Evolutionary conservation across 116 monocot species (phyloP), one percentile per base, ranked within the genome.

Genomic region (Posidonia oceanica): DNA sequence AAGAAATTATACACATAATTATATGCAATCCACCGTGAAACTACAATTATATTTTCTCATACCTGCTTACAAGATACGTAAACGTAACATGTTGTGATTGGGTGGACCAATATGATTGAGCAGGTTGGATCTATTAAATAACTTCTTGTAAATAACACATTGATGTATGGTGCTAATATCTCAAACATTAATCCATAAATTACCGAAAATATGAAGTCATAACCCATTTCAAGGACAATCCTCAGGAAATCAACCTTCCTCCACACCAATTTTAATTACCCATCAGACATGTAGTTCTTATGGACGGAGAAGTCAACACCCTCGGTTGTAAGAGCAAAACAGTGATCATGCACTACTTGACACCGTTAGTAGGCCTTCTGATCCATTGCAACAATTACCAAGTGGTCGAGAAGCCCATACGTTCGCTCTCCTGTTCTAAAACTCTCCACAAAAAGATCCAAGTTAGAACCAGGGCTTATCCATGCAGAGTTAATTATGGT

Each of bases 261-360:
- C 88, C 88, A 93, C 93, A 86, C 84, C 86, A 93, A 86, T 78
- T 82, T 80, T 71, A 93, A 60, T 38, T 88, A 93, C 7, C 78
- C 88, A 16, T 62, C 76, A 0, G 93, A 67, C 80, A 86, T 78
- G 66, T 88, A 88, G 2, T 67, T 48, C 74, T 88, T 86, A 75
- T 88, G 71, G 1, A 67, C 84, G 1, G 93, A 88, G 70, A 88
- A 93, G 67, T 93, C 88, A 5, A 86, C 76, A 36, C 80, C 88
- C 3, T 72, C 66, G 0, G 88, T 86, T 11, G 39, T 75, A 4
- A 88, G 69, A 29, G 80, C 78, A 44, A 86, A 84, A 62, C 88
- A 92, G 58, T 86, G 73, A 3, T 1, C 5, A 44, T 88, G 92
- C 7, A 85, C 42, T 4, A 53, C 14, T 3, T 36, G 66, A 71